phyloP scores from a whole-genome alignment of 768 basidiomycete genomes.

The Amanita polypyramis region DNA sequence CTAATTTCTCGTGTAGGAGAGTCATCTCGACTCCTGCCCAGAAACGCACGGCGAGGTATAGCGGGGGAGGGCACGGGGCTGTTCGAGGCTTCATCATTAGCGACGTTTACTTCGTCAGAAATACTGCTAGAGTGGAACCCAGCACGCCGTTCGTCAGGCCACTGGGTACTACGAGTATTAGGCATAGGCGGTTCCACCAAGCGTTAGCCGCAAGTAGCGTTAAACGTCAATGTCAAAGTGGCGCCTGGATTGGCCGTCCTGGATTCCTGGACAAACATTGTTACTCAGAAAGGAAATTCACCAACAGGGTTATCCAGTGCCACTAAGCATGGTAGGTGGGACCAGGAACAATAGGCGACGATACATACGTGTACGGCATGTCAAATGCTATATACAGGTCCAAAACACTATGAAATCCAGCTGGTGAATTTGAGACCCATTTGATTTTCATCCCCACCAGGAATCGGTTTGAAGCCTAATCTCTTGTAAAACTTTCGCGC shows the following conservation, averaged over 20 bases:
- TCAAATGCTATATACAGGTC: too few relatives aligned
- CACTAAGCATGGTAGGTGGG: too few relatives aligned
- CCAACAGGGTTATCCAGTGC: too few relatives aligned
- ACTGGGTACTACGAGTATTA: neutral
- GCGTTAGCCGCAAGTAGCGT: neutral
- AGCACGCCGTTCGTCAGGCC: neutral
- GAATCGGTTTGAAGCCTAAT: slow-evolving; percentile 50
- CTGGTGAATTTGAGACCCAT: slow-evolving; percentile 46
- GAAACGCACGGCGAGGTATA: neutral
- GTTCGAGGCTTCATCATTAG: neutral
- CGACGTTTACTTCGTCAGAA: neutral
- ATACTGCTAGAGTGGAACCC: neutral
- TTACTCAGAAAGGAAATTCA: slow-evolving; percentile 1
- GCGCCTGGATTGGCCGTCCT: too few relatives aligned
- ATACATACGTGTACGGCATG: too few relatives aligned
- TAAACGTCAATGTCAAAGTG: too few relatives aligned
- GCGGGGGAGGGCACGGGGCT: neutral
- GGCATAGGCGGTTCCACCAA: neutral
- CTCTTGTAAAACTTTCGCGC: slow-evolving; percentile 53
- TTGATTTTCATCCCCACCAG: slow-evolving; percentile 36
- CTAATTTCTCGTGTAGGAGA: slow-evolving; percentile 1
- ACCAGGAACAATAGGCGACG: too few relatives aligned
- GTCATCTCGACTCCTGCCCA: neutral
- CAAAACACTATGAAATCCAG: slow-evolving; percentile 10
- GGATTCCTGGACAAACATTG: neutral